Evolutionary conservation across 352 stramenopile genomes (phyloP).

Genomic region (Phytopythium cucurbitacearum): DNA sequence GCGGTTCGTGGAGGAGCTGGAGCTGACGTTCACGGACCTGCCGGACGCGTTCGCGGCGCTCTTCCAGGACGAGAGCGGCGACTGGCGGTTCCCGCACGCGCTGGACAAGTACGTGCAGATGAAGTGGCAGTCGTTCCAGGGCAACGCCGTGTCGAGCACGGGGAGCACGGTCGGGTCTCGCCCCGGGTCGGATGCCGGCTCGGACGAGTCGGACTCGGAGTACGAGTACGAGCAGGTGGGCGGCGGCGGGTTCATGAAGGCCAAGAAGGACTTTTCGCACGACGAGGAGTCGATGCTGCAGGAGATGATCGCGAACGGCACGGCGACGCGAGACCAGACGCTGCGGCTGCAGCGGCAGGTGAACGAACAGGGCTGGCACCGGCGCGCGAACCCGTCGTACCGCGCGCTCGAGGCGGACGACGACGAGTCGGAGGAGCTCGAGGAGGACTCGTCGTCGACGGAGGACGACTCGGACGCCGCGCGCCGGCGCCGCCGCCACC

Average conservation of each 20-base stretch:
- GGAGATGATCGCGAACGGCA: conserved; percentile 79
- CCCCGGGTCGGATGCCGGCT: conserved; percentile 39
- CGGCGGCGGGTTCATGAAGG: conserved; percentile 49
- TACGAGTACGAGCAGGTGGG: conserved; percentile 47
- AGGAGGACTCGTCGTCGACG: conserved; percentile 38
- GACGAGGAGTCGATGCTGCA: conserved; percentile 72
- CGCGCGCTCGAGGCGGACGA: conserved; percentile 25
- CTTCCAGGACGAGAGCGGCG: conserved; percentile 42
- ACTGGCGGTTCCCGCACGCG: conserved; percentile 54
- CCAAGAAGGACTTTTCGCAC: conserved; percentile 54
- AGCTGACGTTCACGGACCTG: conserved; percentile 58
- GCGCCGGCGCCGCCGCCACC: conserved; percentile 14
- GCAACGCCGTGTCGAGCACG: conserved; percentile 10
- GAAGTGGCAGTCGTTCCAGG: conserved; percentile 76
- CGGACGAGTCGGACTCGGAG: conserved; percentile 51
- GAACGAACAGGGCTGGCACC: conserved; percentile 60
- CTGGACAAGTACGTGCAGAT: conserved; percentile 73
- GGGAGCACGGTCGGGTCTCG: conserved; percentile 11
- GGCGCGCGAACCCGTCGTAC: conserved; percentile 33
- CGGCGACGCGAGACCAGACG: conserved; percentile 62
- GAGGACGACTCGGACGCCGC: conserved; percentile 32
- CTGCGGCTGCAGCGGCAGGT: conserved; percentile 56
- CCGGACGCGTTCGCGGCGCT: conserved; percentile 44
- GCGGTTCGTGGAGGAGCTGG: conserved; percentile 61
- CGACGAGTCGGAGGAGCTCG: conserved; percentile 5